Evolutionary conservation across 768 basidiomycete species (phyloP), one percentile per base, ranked within the genome.

Genomic region (Crepidotus variabilis): DNA sequence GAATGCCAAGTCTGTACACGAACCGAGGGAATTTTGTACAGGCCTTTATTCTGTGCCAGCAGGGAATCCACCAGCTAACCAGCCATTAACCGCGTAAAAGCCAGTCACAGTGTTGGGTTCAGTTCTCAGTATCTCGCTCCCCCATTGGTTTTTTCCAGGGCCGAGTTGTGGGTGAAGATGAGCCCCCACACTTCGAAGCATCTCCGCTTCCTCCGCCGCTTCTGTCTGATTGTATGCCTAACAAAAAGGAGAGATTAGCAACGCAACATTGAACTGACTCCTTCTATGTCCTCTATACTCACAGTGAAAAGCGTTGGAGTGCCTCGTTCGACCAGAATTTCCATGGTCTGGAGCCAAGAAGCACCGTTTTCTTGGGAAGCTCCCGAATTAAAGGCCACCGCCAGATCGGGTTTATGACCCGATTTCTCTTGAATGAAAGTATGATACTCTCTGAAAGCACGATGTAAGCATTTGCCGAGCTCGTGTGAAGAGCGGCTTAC

Each of bases 321-420:
- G 1, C 63, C 60, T 11, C 58, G 62, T 45, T 67, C 48, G 33
- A 65, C 60, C 6, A 73, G 61, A 51, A 65, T 59, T 4, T 58
- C 51, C 32, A 70, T 63, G 0, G 72, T 70, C 18, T 55, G 35
- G 45, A 58, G 58, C 72, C 72, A 74, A 0, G 63, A 64, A 2
- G 51, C 51, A 0, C 11, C 18, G 7, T 50, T 57, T 39, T 63
- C 60, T 47, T 71, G 61, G 0, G 71, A 70, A 0, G 58, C 57
- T 1, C 72, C 72, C 1, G 72, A 71, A 58, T 75, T 70, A 60
- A 75, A 75, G 1, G 72, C 72, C 23, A 74, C 57, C 0, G 71
- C 74, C 9, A 76, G 63, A 39, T 73, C 72, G 1, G 72, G 72
- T 36, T 60, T 63, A 7, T 14, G 47, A 10, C 4, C 23, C 9